phyloP scores from a whole-genome alignment of 2,329 filamentous ascomycete genomes.

The Raffaelea deltoideospora region DNA sequence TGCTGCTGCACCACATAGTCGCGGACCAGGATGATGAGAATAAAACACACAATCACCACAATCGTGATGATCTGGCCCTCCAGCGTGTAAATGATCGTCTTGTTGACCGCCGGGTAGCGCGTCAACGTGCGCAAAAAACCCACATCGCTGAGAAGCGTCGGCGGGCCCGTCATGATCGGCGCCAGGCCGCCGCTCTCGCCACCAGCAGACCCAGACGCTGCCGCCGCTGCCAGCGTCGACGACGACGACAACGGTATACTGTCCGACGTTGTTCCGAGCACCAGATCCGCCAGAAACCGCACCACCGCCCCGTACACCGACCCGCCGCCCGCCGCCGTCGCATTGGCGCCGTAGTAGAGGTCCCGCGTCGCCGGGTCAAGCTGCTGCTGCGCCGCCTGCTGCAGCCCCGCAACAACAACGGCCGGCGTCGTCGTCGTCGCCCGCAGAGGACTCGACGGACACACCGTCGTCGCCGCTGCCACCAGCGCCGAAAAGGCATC shows the following conservation, averaged over 20 bases:
- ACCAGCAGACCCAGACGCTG: too few species aligned
- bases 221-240: too few species aligned
- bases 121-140: conserved; percentile 46
- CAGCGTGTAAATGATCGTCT: conserved; percentile 63
- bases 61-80: conserved; percentile 93
- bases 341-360: neutral
- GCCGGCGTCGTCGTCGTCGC: conserved; percentile 22
- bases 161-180: conserved; percentile 16
- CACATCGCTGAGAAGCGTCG: conserved; percentile 41
- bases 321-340: neutral
- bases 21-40: conserved; percentile 87
- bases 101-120: conserved; percentile 56
- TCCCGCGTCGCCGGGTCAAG: too few species aligned
- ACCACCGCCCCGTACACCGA: conserved; percentile 7
- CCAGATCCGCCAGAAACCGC: neutral
- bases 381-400: too few species aligned
- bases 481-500: neutral
- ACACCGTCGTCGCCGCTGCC: conserved; percentile 11
- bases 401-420: conserved; percentile 10
- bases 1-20: conserved; percentile 99
- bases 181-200: too few species aligned
- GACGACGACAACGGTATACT: too few species aligned
- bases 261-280: too few species aligned
- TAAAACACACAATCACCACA: conserved; percentile 82
- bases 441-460: conserved; percentile 24